Base-by-base conservation (phyloP, 257 asterid genomes). In the Primulina tabacum region DNA sequence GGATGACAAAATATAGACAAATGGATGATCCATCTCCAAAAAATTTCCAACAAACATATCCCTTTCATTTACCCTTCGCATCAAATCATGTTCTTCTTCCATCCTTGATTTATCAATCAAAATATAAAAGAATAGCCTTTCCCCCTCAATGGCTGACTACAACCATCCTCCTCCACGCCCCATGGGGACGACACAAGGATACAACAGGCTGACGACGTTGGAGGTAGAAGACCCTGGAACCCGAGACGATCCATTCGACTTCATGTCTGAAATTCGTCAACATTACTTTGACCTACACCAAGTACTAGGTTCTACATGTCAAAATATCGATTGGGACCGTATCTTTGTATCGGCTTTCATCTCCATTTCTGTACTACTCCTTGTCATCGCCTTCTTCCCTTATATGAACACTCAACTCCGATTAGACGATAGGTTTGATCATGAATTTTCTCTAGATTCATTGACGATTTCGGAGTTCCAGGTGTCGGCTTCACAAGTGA, bases 321-420 rank as follows among this genome's bases (percentile, higher is more conserved):
- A 68, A 16, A 34, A 57, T 3, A 73, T 83, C 20, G 87, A 80
- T 17, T 83, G 87, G 85, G 87, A 83, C 35, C 85, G 87, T 2
- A 67, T 80, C 11, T 77, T 74, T 64, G 71, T 77, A 76, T 57
- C 78, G n/a, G 79, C 79, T 2, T 63, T 83, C 28, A 80, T 79
- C 76, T 77, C 85, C 30, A 64, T 80, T 2, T 73, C 83, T 0
- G n/a, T 80, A 4, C 67, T 79, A 16, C 65, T 83, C 6, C 68
- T 83, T 14, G 67, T 83, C n/a, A 73, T 80, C 7, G 74, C 82
- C 0, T 83, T 83, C 68, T 75, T 80, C 34, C 87, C 85, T 0
- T 80, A 75, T 21, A 20, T 83, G 17, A 82, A 73, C 28, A 75
- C 78, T 0, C 79, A 80, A 68, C 64, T 83, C 6, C 59, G 55